Base-by-base conservation (phyloP, 139 green algal species). In the Zygnema cylindricum region DNA sequence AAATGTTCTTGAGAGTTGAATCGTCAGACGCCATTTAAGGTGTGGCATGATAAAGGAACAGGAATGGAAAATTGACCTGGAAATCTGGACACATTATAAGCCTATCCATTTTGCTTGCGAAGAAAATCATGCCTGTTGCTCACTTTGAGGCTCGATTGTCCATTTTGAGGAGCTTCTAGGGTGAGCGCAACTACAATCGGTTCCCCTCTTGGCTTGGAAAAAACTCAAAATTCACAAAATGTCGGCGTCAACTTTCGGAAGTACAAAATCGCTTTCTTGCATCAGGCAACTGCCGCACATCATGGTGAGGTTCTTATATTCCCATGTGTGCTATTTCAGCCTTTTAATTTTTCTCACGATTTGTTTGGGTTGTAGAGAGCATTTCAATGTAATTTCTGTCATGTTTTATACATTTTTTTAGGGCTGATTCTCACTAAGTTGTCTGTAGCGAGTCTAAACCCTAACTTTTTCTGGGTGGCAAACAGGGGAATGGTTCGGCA, bases 201-300 rank as follows among this genome's bases (percentile, higher is more conserved):
- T 99, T 99, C 93, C 95, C 95, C 1, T 93, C 95, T 25, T 99
- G 96, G 95, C 93, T 99, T 77, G 97, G 97, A 82, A 95, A 96
- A 77, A 96, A 96, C 92, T 95, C 90, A 22, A 94, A 87, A 38
- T 32, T 16, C 57, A 90, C 82, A 85, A 99, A 99, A 95, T 94
- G 97, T 91, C 76, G 87, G 55, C 95, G 97, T 30, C 93, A 98
- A 84, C 93, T 99, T 82, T 91, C 92, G 0, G 97, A 98, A 93
- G 90, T 98, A 82, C 93, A 96, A 82, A 96, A 94, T 39, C 95
- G 94, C 85, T 94, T 98, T 94, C 69, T 91, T 22, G 92, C 92
- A 43, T 93, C 89, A 36, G 77, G 77, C 49, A 77, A 75, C 42
- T 69, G 77, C 83, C 38, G 41, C 38, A 43, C 71, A 79, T 57